phyloP scores from a whole-genome alignment of 768 basidiomycete species.

The Tulasnella sp. region DNA sequence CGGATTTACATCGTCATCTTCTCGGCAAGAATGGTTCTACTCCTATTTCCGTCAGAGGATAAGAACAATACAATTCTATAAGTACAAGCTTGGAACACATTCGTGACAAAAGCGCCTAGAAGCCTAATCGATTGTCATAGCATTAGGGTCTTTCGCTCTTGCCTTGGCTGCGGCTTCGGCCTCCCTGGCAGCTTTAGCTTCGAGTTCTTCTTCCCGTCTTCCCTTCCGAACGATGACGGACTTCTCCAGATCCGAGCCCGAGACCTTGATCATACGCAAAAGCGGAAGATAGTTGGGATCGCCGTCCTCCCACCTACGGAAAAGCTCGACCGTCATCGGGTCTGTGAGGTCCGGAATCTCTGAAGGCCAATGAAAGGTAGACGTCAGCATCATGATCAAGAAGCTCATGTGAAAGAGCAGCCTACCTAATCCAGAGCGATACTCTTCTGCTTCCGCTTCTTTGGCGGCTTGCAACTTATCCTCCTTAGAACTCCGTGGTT shows the following conservation, averaged over 20 bases:
- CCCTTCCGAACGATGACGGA: not conserved
- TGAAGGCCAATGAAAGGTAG: slow-evolving; percentile 23
- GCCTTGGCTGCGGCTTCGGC: not conserved
- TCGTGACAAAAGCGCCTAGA: not conserved
- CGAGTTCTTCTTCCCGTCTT: not conserved
- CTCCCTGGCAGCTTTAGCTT: not conserved
- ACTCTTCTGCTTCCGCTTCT: slow-evolving; percentile 54
- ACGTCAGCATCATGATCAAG: not conserved
- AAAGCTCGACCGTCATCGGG: slow-evolving; percentile 51
- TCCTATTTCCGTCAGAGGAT: no score
- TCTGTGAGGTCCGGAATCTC: slow-evolving; percentile 76
- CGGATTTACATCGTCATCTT: no score
- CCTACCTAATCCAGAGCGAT: slow-evolving; percentile 73
- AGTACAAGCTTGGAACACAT: not conserved
- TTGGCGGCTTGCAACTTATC: slow-evolving; percentile 57
- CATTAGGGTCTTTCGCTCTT: not conserved
- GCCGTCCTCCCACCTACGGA: slow-evolving; percentile 68
- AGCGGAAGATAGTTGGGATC: slow-evolving; percentile 59
- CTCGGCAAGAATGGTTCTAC: no score
- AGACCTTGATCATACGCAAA: slow-evolving; percentile 68
- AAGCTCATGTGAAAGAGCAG: not conserved
- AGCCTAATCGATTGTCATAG: not conserved
- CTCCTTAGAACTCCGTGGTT: slow-evolving; percentile 63
- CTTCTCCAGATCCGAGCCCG: slow-evolving; percentile 35
- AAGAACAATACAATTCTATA: not conserved